Conservation (phyloP, 352 stramenopile species). For the Phytopythium oedochilum region DNA sequence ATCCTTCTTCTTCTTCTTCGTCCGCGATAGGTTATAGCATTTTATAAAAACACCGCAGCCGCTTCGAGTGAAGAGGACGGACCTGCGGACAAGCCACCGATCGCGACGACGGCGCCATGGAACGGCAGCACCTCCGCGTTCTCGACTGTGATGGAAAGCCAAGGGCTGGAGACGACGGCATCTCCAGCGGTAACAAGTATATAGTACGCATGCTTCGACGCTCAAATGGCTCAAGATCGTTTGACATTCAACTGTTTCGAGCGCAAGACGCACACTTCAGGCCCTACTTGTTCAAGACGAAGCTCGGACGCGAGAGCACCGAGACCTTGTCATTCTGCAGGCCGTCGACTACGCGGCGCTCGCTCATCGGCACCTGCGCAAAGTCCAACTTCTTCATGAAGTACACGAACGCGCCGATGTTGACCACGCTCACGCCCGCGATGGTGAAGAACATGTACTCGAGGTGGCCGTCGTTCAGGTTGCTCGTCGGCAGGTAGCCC, state of each 20-base stretch:
- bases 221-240: too few species aligned
- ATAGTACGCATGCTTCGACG: too few species aligned
- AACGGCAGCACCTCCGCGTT: slow-evolving; percentile 3
- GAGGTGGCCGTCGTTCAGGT: slow-evolving; percentile 57
- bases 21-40: slow-evolving; percentile 18
- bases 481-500: slow-evolving; percentile 33
- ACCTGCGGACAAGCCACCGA: slow-evolving; percentile 4
- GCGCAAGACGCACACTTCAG: too few species aligned
- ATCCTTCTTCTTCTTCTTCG: background rate
- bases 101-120: slow-evolving; percentile 3
- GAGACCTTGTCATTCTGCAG: slow-evolving; percentile 14
- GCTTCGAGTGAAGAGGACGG: slow-evolving; percentile 2
- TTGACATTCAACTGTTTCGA: too few species aligned
- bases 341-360: background rate
- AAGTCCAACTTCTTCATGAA: slow-evolving; percentile 64
- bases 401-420: slow-evolving; percentile 40
- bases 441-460: slow-evolving; percentile 73
- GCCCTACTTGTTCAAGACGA: too few species aligned
- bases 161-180: too few species aligned
- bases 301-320: slow-evolving; percentile 16
- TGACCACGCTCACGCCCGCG: slow-evolving; percentile 37
- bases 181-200: too few species aligned
- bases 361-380: slow-evolving; percentile 18
- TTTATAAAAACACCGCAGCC: slow-evolving; percentile 15
- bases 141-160: too few species aligned